A percentile compares a stretch with the other conserved stretches of the same genome.
These are phyloP conservation scores for Massarina eburnea DNA, from an alignment of 2,329 filamentous ascomycete species.

Conservation along the genomic window DNA sequence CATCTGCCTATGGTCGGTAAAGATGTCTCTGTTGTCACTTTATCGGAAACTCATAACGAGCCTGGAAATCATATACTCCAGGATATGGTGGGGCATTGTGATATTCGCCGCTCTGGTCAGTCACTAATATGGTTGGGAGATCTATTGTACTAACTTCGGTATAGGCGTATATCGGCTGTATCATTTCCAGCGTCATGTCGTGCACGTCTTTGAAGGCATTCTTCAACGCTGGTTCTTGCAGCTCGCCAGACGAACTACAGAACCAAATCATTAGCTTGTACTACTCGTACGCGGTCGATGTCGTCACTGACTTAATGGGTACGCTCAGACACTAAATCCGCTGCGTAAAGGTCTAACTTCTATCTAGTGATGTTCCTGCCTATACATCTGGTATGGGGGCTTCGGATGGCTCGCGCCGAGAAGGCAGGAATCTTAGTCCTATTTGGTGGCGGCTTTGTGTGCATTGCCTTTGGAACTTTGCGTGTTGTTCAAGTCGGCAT, in stretches of 20 bases:
- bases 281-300: constrained; percentile 39
- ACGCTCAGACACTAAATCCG: constrained; percentile 13
- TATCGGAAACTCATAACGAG: constrained; percentile 43
- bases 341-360: constrained; percentile 1
- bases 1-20: constrained; percentile 45
- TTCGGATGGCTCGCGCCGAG: constrained; percentile 37
- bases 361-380: constrained; percentile 42
- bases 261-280: constrained; percentile 40
- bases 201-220: constrained; percentile 39
- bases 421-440: constrained; percentile 37
- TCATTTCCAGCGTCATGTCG: constrained; percentile 39
- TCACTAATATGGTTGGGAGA: constrained; percentile 12
- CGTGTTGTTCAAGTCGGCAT: constrained; percentile 37
- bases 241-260: constrained; percentile 27
- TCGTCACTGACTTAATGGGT: constrained; percentile 42
- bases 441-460: constrained; percentile 28
- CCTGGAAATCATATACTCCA: constrained; percentile 30
- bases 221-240: constrained; percentile 26
- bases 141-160: constrained; percentile 2
- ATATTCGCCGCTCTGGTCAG: constrained; percentile 39
- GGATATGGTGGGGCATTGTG: constrained; percentile 42
- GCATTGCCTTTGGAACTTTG: constrained; percentile 28
- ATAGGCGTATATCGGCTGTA: constrained; percentile 39
- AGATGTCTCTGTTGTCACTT: constrained; percentile 44
- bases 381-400: constrained; percentile 40